These are phyloP conservation scores for Saksenaea vasiformis DNA, from an alignment of 371 early-diverging fungal species.

Conservation along the genomic window DNA sequence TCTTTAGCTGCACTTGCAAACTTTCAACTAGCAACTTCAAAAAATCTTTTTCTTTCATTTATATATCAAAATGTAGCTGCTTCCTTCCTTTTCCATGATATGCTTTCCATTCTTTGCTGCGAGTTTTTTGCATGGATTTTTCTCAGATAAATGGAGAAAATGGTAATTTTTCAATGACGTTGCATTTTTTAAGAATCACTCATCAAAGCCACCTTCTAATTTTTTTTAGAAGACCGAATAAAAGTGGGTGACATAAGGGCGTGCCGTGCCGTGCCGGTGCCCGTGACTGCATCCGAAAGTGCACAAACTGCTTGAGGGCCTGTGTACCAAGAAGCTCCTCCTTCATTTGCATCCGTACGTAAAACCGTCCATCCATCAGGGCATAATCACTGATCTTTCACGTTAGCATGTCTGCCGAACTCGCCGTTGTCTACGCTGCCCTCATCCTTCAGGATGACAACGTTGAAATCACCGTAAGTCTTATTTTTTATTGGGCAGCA, in stretches of 20 bases:
- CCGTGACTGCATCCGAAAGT: slow-evolving; percentile 2
- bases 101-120: too few relatives aligned
- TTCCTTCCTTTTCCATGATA: too few relatives aligned
- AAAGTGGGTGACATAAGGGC: too few relatives aligned
- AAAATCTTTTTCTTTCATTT: background rate
- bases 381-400: slow-evolving; percentile 5
- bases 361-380: slow-evolving; percentile 15
- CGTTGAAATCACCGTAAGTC: slow-evolving; percentile 91
- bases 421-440: slow-evolving; percentile 95
- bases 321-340: slow-evolving; percentile 16
- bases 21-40: background rate
- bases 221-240: too few relatives aligned
- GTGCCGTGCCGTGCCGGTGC: background rate
- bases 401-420: slow-evolving; percentile 72
- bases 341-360: slow-evolving; percentile 19
- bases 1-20: background rate
- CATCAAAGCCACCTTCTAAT: too few relatives aligned
- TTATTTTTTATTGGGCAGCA: background rate
- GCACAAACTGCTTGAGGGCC: slow-evolving; percentile 4
- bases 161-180: too few relatives aligned
- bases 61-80: background rate
- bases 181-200: too few relatives aligned
- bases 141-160: too few relatives aligned
- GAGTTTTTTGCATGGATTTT: too few relatives aligned
- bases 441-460: slow-evolving; percentile 98